A percentile compares a stretch with the other conserved stretches of the same genome.
phyloP scores from a whole-genome alignment of 2,329 filamentous ascomycete species.

The Pestalotiopsis sp. region DNA sequence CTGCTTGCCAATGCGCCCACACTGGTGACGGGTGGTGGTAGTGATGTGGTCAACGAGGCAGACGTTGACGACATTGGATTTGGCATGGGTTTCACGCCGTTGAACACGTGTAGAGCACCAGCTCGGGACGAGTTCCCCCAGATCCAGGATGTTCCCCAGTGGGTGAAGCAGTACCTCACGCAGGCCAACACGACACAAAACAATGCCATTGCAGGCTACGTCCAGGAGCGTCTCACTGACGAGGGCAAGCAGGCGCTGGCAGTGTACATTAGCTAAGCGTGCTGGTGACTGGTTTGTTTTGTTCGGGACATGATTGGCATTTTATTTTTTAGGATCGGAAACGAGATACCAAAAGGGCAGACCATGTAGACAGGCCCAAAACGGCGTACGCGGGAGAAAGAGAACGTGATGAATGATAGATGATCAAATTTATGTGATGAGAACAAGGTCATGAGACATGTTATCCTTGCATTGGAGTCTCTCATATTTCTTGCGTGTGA shows the following conservation, averaged over 20 bases:
- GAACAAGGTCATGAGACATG: not conserved
- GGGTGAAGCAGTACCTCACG: slow-evolving; percentile 80
- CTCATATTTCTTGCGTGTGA: too few species aligned
- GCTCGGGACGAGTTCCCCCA: slow-evolving; percentile 84
- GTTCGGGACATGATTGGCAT: not conserved
- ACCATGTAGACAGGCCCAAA: not conserved
- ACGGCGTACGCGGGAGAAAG: slow-evolving; percentile 1
- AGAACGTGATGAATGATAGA: not conserved
- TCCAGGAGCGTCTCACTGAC: slow-evolving; percentile 66
- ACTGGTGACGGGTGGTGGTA: slow-evolving; percentile 65
- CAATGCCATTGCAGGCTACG: slow-evolving; percentile 72
- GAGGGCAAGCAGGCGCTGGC: slow-evolving; percentile 60
- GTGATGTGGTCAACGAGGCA: slow-evolving; percentile 81
- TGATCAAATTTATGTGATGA: not conserved
- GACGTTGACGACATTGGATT: slow-evolving; percentile 96
- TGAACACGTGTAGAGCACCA: slow-evolving; percentile 84
- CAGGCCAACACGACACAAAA: slow-evolving; percentile 74
- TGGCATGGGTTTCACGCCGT: slow-evolving; percentile 88
- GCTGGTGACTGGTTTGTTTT: not conserved
- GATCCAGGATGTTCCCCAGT: slow-evolving; percentile 78
- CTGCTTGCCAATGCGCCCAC: slow-evolving; percentile 85
- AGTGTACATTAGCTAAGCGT: slow-evolving; percentile 45
- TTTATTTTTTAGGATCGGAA: slow-evolving; percentile 6
- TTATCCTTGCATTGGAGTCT: too few species aligned
- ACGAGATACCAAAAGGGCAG: slow-evolving; percentile 8